Percentiles rank a stretch among this genome's conserved stretches.
Evolutionary conservation across 192 early-diverging fungal species (phyloP).

Genomic region (Rhizophlyctis rosea): DNA sequence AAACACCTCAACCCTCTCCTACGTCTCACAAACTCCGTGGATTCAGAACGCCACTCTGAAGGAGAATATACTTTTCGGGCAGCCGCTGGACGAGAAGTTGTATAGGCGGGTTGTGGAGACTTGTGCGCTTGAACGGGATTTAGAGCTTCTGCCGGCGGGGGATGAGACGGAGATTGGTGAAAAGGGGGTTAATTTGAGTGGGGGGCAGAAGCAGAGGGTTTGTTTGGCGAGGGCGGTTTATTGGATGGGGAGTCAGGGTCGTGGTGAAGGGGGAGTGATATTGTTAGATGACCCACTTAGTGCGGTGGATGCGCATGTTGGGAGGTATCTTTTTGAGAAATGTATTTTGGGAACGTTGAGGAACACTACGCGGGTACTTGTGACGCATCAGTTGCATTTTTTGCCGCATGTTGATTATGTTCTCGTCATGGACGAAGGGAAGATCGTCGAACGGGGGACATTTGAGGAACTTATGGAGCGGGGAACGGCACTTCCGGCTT

Average conservation of each 20-base stretch:
- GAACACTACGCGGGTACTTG: constrained; percentile 66
- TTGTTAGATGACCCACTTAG: constrained; percentile 41
- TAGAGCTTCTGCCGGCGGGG: constrained; percentile 55
- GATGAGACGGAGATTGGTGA: constrained; percentile 59
- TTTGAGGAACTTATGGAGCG: constrained; percentile 22
- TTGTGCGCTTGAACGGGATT: constrained; percentile 61
- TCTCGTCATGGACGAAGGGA: constrained; percentile 59
- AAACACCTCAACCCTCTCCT: too few relatives aligned
- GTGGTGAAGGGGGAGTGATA: constrained; percentile 42
- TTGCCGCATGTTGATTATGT: constrained; percentile 57
- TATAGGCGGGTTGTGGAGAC: constrained; percentile 62
- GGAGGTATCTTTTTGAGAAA: constrained; percentile 64
- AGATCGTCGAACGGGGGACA: constrained; percentile 51
- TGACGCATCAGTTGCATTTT: constrained; percentile 74
- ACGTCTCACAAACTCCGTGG: constrained; percentile 75
- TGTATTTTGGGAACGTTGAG: constrained; percentile 56
- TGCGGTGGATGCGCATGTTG: constrained; percentile 51
- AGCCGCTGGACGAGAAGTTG: constrained; percentile 45
- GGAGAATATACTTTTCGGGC: constrained; percentile 82
- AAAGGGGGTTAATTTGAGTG: constrained; percentile 63
- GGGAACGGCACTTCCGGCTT: constrained; percentile 4
- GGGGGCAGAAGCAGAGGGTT: constrained; percentile 84
- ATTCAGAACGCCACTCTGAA: constrained; percentile 67
- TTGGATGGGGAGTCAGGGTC: constrained; percentile 3
- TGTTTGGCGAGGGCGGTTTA: constrained; percentile 61